Evolutionary conservation across 306 rosid genomes (phyloP), one percentile per base, ranked within the genome.

Genomic region (Leucaena leucocephala): DNA sequence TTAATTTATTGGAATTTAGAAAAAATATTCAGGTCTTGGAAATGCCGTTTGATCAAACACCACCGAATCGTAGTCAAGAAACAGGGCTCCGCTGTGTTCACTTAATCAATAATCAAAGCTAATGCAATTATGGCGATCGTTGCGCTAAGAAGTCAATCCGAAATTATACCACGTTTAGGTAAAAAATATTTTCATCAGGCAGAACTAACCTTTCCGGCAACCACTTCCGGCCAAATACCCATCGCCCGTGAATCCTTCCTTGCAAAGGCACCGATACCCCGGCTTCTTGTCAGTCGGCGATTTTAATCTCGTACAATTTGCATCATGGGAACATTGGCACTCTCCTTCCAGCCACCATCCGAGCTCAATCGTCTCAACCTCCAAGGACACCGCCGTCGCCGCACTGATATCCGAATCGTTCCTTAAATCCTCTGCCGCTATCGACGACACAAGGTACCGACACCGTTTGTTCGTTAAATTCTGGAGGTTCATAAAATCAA

Each of bases 331-430:
- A 74, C 98, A 94, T 12, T 7, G 66, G 76, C 98, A 94, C 5
- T 3, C 62, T 22, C 98, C 98, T 3, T 80, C 79, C 33, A 90
- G 64, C 97, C 98, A 94, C 97, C 97, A 94, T 8, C 87, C 94
- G 45, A 94, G 88, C 68, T 88, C 90, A 40, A 86, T 87, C 19
- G 83, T 84, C 75, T 82, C 91, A 11, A 92, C 87, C 70, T 85
- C 93, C 88, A 94, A 81, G 5, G 90, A 83, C 69, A 90, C 52
- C 78, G 85, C 75, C 19, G 79, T 9, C 9, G 2, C 19, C 6
- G 40, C 34, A 27, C n/a, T 13, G 15, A 38, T 22, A n/a, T 44
- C 73, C 0, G 88, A 82, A 40, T 4, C 17, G 36, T 88, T 86
- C 58, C 38, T 68, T 15, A 62, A 42, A 42, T 84, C 77, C 6